Conservation (phyloP, 2,329 filamentous ascomycete species). For the Beauveria asiatica region DNA sequence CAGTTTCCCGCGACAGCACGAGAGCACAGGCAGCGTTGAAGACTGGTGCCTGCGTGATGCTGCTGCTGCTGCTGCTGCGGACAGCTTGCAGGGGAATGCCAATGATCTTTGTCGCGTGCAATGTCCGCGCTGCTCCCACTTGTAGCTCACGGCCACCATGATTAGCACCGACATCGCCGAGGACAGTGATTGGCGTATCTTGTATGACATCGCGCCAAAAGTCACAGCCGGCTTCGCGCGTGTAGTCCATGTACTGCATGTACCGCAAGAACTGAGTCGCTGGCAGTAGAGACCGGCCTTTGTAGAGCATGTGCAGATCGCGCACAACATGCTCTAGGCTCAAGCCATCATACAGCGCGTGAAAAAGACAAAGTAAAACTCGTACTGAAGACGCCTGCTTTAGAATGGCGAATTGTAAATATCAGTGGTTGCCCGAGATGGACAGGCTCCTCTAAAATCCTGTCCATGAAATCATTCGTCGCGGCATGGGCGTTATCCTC, state of each 20-base stretch:
- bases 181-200: neutral
- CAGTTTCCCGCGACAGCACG: neutral
- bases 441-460: neutral
- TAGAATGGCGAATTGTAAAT: neutral
- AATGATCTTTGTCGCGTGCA: neutral
- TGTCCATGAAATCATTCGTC: neutral
- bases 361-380: neutral
- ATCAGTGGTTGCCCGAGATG: neutral
- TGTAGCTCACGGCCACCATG: neutral
- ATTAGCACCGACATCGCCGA: neutral
- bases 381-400: neutral
- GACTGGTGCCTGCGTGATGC: constrained; percentile 12
- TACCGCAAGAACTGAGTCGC: neutral
- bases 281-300: neutral
- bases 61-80: neutral
- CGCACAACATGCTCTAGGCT: neutral
- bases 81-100: constrained; percentile 7
- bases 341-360: neutral
- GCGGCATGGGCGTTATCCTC: neutral
- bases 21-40: constrained; percentile 12
- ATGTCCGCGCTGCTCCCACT: neutral
- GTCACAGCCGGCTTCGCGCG: neutral
- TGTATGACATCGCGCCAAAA: neutral
- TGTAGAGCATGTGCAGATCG: neutral
- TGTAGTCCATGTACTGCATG: neutral